These are phyloP conservation scores for Gremmenia infestans DNA, from an alignment of 2,329 filamentous ascomycete species.

Conservation along the genomic window DNA sequence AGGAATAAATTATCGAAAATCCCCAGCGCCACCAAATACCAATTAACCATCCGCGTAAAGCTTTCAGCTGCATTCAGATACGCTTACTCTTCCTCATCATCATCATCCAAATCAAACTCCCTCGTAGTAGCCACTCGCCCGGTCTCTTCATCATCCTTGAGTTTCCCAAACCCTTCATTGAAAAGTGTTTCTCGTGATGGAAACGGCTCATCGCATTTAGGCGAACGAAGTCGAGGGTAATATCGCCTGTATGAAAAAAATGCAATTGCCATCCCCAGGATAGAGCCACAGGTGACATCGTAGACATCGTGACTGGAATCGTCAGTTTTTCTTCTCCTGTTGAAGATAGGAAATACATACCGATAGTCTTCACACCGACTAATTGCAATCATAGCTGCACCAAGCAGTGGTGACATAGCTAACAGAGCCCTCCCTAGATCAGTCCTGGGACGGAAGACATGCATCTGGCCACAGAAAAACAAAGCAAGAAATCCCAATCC, in stretches of 20 bases:
- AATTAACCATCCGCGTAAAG: not conserved
- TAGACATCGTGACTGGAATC: slow-evolving; percentile 55
- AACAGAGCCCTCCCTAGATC: slow-evolving; percentile 53
- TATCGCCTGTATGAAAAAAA: slow-evolving; percentile 64
- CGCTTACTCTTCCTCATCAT: slow-evolving; percentile 12
- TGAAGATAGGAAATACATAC: slow-evolving; percentile 5
- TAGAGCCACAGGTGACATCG: slow-evolving; percentile 58
- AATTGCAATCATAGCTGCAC: slow-evolving; percentile 63
- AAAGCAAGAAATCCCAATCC: slow-evolving; percentile 71
- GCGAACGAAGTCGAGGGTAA: slow-evolving; percentile 51
- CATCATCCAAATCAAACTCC: slow-evolving; percentile 22
- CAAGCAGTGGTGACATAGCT: slow-evolving; percentile 54
- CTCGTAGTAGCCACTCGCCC: slow-evolving; percentile 11
- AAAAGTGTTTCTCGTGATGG: slow-evolving; percentile 33
- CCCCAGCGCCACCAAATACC: not conserved
- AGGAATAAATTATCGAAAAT: not conserved
- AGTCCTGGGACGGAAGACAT: slow-evolving; percentile 42
- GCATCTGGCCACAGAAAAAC: slow-evolving; percentile 63
- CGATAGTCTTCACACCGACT: slow-evolving; percentile 66
- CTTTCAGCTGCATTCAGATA: not conserved
- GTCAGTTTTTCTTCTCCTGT: not conserved
- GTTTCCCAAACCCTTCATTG: slow-evolving; percentile 29
- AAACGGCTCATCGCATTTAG: slow-evolving; percentile 53
- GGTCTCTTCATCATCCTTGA: slow-evolving; percentile 30
- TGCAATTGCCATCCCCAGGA: slow-evolving; percentile 54